Percentiles rank a stretch among this genome's conserved stretches.
phyloP scores from a whole-genome alignment of 148 eudicot species.

The Polygonum aviculare region DNA sequence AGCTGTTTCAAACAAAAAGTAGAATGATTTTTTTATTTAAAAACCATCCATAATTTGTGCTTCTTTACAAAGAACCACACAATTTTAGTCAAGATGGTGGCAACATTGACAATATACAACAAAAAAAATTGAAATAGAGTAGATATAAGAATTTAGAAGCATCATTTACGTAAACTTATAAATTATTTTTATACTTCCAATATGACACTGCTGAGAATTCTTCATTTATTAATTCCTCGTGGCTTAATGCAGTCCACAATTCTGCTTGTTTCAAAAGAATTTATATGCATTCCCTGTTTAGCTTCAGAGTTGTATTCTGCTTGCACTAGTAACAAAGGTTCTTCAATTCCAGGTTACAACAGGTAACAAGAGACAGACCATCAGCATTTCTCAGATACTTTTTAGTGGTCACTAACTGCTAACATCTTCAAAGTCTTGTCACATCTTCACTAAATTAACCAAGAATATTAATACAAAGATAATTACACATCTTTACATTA shows the following conservation, averaged over 20 bases:
- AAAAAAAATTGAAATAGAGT: neutral
- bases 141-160: too few relatives aligned
- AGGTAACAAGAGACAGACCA: neutral
- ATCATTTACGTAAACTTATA: neutral
- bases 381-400: neutral
- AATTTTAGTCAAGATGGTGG: neutral
- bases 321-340: neutral
- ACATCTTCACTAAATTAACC: neutral
- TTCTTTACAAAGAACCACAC: neutral
- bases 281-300: neutral
- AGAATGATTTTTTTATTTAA: neutral
- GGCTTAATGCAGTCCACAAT: neutral
- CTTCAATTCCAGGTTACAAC: neutral
- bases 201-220: neutral
- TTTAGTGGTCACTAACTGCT: neutral
- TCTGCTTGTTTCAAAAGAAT: neutral
- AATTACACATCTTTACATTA: neutral
- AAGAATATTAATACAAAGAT: neutral
- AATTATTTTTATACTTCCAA: neutral
- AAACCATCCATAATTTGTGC: neutral
- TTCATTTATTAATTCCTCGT: neutral
- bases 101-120: neutral
- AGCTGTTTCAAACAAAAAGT: slow-evolving; percentile 30
- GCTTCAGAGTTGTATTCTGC: neutral
- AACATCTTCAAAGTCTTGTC: neutral